Evolutionary conservation across 257 asterid species (phyloP).

Genomic region (Solanum rostratum): DNA sequence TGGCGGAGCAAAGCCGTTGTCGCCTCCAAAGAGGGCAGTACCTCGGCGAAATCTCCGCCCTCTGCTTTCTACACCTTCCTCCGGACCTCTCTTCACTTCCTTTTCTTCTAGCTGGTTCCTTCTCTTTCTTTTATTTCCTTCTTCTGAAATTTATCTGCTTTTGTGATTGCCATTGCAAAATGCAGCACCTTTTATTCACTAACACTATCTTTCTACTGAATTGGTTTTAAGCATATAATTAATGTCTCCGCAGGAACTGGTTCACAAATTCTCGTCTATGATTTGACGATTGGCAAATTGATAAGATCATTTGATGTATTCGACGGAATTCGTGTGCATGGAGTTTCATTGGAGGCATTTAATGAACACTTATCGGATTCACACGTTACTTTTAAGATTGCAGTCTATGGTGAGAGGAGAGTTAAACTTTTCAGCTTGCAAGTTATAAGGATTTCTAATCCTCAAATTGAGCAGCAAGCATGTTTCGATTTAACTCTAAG

Average conservation of each 20-base stretch:
- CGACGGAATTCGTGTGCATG: conserved; percentile 91
- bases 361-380: conserved; percentile 11
- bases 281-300: conserved; percentile 30
- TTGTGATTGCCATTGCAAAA: neutral
- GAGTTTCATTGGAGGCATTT: conserved; percentile 36
- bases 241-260: conserved; percentile 58
- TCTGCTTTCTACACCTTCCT: conserved; percentile 73
- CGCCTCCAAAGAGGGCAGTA: conserved; percentile 50
- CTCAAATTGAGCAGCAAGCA: neutral
- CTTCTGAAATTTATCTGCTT: neutral
- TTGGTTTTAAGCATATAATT: neutral
- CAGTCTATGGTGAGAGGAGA: conserved; percentile 81
- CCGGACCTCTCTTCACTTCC: conserved; percentile 41
- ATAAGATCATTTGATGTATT: conserved; percentile 58
- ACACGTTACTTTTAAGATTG: conserved; percentile 25
- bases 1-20: conserved; percentile 18
- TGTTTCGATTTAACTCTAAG: conserved; percentile 15
- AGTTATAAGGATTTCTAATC: conserved; percentile 6
- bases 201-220: neutral
- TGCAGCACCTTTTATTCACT: neutral
- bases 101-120: conserved; percentile 69
- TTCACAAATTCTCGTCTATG: conserved; percentile 64
- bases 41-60: conserved; percentile 90
- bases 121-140: neutral
- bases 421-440: conserved; percentile 57